phyloP scores from a whole-genome alignment of 331 rosid genomes.

The Malus hybrid region DNA sequence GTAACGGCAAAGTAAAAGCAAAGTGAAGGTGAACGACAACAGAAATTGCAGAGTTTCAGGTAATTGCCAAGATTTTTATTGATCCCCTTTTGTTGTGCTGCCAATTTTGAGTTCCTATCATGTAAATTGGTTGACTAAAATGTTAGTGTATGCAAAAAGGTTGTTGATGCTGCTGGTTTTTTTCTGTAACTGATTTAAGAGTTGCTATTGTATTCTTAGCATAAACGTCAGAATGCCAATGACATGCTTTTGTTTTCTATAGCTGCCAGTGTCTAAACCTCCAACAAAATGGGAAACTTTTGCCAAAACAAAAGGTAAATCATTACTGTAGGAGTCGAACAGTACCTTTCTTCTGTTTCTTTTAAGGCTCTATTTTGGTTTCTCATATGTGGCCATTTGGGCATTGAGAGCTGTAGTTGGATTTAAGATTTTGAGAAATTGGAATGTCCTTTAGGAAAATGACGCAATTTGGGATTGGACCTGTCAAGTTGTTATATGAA shows the following conservation, averaged over 20 bases:
- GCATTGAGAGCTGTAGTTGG: neutral
- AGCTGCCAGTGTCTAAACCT: constrained; percentile 65
- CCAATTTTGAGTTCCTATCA: neutral
- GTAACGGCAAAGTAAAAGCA: no score
- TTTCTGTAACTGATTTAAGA: neutral
- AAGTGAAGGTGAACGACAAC: no score
- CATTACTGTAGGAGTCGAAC: neutral
- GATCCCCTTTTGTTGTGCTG: neutral
- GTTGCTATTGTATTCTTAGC: neutral
- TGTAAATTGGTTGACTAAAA: neutral
- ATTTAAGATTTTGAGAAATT: neutral
- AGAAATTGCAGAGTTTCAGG: no score
- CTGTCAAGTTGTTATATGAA: constrained; percentile 54
- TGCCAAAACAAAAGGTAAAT: neutral
- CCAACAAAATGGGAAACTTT: constrained; percentile 23
- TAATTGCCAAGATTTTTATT: neutral
- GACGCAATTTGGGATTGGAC: constrained; percentile 39
- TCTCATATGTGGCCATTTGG: neutral
- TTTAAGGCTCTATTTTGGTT: neutral
- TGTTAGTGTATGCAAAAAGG: neutral
- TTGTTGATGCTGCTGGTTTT: neutral
- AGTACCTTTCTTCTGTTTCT: neutral
- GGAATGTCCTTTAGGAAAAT: constrained; percentile 21
- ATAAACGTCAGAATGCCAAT: neutral
- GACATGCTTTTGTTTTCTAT: constrained; percentile 16